phyloP scores from a whole-genome alignment of 129 eudicot species.

The Lactuca sativa region DNA sequence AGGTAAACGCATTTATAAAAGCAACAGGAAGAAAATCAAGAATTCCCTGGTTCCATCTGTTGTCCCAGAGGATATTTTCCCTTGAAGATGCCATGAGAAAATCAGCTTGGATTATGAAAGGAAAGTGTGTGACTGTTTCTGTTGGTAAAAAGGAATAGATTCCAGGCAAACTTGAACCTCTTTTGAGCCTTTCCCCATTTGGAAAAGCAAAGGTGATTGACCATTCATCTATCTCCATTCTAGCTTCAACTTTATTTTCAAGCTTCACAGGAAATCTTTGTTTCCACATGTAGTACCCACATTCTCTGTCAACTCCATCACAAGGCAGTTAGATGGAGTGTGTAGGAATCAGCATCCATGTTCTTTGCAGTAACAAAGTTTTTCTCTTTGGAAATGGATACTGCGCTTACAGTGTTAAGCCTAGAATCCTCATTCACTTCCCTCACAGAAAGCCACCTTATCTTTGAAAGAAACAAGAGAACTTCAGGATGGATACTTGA shows the following conservation, averaged over 20 bases:
- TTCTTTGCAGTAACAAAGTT: slow-evolving; percentile 38
- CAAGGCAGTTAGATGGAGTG: slow-evolving; percentile 46
- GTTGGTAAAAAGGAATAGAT: slow-evolving; percentile 61
- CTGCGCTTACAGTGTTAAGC: slow-evolving; percentile 40
- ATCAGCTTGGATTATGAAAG: slow-evolving; percentile 61
- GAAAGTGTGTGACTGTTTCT: slow-evolving; percentile 53
- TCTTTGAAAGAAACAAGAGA: slow-evolving; percentile 53
- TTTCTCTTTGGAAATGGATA: slow-evolving; percentile 50
- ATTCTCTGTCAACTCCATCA: slow-evolving; percentile 31
- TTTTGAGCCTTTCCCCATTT: slow-evolving; percentile 39
- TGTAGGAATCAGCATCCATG: slow-evolving; percentile 49
- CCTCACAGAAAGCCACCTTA: slow-evolving; percentile 48
- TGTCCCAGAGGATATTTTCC: slow-evolving; percentile 52
- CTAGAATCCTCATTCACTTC: slow-evolving; percentile 43
- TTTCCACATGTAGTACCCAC: slow-evolving; percentile 60
- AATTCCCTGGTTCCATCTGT: slow-evolving; percentile 61
- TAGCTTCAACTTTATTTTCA: slow-evolving; percentile 33
- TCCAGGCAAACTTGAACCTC: slow-evolving; percentile 50
- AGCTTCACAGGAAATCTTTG: slow-evolving; percentile 49
- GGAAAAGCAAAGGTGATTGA: slow-evolving; percentile 60
- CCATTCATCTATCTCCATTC: slow-evolving; percentile 59
- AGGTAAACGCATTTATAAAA: slow-evolving; percentile 49
- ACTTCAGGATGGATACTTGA: slow-evolving; percentile 57
- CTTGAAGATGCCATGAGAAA: slow-evolving; percentile 55
- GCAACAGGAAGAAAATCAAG: slow-evolving; percentile 46